A percentile compares a stretch with the other conserved stretches of the same genome.
Conservation (phyloP, 495 filamentous ascomycete species). For the Podospora anserina region DNA sequence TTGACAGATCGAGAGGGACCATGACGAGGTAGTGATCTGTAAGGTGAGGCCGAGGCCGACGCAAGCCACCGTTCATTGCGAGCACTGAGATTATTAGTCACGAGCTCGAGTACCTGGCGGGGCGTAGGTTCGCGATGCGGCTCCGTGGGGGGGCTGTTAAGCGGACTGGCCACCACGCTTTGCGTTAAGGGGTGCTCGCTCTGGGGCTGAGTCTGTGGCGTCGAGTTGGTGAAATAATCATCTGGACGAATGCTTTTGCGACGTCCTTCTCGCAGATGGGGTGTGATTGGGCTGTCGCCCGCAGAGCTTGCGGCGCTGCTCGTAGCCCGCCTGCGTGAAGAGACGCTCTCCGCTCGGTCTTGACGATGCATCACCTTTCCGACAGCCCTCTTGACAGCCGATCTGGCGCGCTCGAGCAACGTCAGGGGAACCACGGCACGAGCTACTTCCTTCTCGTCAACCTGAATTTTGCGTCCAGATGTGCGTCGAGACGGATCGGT, state of each 20-base stretch:
- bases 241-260: slow-evolving; percentile 70
- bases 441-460: slow-evolving; percentile 85
- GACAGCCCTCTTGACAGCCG: slow-evolving; percentile 64
- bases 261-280: slow-evolving; percentile 49
- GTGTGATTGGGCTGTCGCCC: slow-evolving; percentile 41
- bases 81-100: slow-evolving; percentile 39
- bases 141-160: slow-evolving; percentile 34
- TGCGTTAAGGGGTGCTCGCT: slow-evolving; percentile 79
- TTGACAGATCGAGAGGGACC: slow-evolving; percentile 49
- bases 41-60: slow-evolving; percentile 12
- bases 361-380: slow-evolving; percentile 58
- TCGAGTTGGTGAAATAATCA: slow-evolving; percentile 56
- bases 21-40: slow-evolving; percentile 32
- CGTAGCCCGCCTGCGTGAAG: slow-evolving; percentile 52
- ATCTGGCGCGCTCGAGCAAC: slow-evolving; percentile 72
- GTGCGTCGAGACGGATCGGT: slow-evolving; percentile 80
- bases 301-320: slow-evolving; percentile 59
- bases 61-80: slow-evolving; percentile 47
- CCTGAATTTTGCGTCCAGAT: slow-evolving; percentile 85
- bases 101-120: slow-evolving; percentile 32
- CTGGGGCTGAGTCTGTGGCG: slow-evolving; percentile 32
- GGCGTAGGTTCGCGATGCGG: slow-evolving; percentile 8
- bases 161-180: slow-evolving; percentile 73
- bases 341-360: slow-evolving; percentile 50
- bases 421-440: slow-evolving; percentile 85